Conservation (phyloP, 306 rosid species). For the Elaeagnus macrophylla region DNA sequence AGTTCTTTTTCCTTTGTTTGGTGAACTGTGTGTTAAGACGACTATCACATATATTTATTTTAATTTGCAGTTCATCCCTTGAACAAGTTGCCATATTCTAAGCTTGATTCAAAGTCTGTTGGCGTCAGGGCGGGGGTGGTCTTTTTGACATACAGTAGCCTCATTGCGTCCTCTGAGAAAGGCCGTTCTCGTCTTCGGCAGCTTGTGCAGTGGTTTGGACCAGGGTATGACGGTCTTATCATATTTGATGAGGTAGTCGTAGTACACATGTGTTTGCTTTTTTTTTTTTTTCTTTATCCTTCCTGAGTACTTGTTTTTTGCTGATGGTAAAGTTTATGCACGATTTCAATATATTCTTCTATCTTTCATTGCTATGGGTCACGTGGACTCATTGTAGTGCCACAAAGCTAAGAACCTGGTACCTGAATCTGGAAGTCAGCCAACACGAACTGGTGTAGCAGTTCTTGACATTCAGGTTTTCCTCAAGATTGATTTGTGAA, state of each 20-base stretch:
- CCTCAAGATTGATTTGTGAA: background rate
- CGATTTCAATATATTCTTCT: constrained; percentile 26
- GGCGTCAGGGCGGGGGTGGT: constrained; percentile 91
- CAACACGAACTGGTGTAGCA: constrained; percentile 98
- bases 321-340: constrained; percentile 15
- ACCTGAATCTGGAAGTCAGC: constrained; percentile 98
- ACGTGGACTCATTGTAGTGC: constrained; percentile 69
- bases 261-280: constrained; percentile 3
- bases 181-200: constrained; percentile 94
- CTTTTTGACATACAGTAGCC: constrained; percentile 87
- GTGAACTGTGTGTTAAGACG: background rate
- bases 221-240: constrained; percentile 71
- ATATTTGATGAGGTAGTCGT: constrained; percentile 95
- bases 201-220: constrained; percentile 94
- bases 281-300: background rate
- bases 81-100: constrained; percentile 97
- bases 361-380: constrained; percentile 39
- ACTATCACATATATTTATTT: background rate
- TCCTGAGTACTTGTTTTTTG: background rate
- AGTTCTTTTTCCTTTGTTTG: background rate
- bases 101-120: constrained; percentile 95
- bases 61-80: constrained; percentile 81
- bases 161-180: constrained; percentile 91
- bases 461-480: constrained; percentile 92
- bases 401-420: constrained; percentile 98